Evolutionary conservation across 1,139 yeast species (phyloP), one percentile per base, ranked within the genome.

Genomic region (Taphrina communis): DNA sequence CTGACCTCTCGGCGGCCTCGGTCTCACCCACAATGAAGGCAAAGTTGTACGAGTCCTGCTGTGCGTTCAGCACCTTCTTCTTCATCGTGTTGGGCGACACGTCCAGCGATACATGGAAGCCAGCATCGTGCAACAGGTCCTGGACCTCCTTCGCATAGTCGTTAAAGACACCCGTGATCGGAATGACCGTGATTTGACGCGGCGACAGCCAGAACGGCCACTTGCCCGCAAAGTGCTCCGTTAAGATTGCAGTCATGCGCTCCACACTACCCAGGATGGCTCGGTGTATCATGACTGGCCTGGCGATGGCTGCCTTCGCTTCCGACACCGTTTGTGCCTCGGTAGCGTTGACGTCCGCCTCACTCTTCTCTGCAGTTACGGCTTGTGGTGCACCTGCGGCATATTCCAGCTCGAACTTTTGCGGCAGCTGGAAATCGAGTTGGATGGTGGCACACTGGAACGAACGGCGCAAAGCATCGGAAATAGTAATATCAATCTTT

Each of bases 191-290:
- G 0, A 95, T 96, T 77, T 94, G 99, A 73, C 96, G 84, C n/a
- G 99, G 97, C 72, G 89, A 90, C 70, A 94, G 79, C 99, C 99
- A 94, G 77, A 95, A 94, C 12, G 99, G 99, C 99, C 99, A 94
- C 74, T 89, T 89, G 0, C 99, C 99, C 69, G 86, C 86, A 77
- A 87, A 93, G 74, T 93, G 97, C 77, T 95, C 99, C 63, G 93
- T 86, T 71, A 94, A 81, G 72, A 95, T 86, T 2, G 98, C 97
- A 78, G 94, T 82, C 78, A 94, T 93, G 73, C 99, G 83, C 78
- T 94, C 99, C 35, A 94, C 83, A 0, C 97, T 90, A 0, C 99
- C 99, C 75, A 91, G 90, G 1, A 94, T 92, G 0, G 99, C 99
- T 70, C 99, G 83, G 76, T 94, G 99, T 44, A 94, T 86, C 89